Evolutionary conservation across 2,329 filamentous ascomycete genomes (phyloP), one percentile per base, ranked within the genome.

Genomic region (Colletotrichum sp.): DNA sequence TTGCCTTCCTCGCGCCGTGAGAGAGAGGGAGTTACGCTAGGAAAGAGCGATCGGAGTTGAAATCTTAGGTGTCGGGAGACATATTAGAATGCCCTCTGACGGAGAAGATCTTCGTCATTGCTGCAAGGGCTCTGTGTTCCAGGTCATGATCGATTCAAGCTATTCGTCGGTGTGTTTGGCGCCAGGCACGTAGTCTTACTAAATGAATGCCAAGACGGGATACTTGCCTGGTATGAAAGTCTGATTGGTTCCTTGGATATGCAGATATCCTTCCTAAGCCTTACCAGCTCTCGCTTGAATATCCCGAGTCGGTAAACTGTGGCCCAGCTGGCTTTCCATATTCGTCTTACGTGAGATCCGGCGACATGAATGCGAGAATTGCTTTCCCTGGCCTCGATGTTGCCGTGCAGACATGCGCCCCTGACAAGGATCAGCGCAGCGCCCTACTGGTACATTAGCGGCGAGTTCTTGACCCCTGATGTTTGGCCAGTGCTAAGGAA

Each of bases 191-290:
- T 43, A n/a, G 38, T 43, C 18, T 43, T n/a, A 43, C 38, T 2
- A n/a, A 43, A n/a, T 12, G 18, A n/a, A 43, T 2, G 38, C 38
- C 5, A 43, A 43, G 38, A 43, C 38, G 38, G 18, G 38, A 43
- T n/a, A 1, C 0, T 12, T 43, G 9, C 1, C 5, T 10, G 18
- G 38, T 12, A n/a, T 12, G 18, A 6, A 2, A 43, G 18, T 6
- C 5, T 43, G 5, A 43, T 43, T 43, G 38, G 38, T n/a, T 43
- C 38, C 38, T n/a, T n/a, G 9, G 9, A 43, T 2, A 43, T 0
- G 1, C 18, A 43, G 5, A 43, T 3, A 43, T n/a, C 9, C 18
- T 5, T 1, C 9, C 4, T 43, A 43, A 43, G 38, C 38, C 38
- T 43, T 12, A 12, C 38, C 38, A 43, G 38, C 38, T 43, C 5